A percentile compares a stretch with the other conserved stretches of the same genome.
phyloP scores from a whole-genome alignment of 352 stramenopile species.

The Phytophthora megakarya region DNA sequence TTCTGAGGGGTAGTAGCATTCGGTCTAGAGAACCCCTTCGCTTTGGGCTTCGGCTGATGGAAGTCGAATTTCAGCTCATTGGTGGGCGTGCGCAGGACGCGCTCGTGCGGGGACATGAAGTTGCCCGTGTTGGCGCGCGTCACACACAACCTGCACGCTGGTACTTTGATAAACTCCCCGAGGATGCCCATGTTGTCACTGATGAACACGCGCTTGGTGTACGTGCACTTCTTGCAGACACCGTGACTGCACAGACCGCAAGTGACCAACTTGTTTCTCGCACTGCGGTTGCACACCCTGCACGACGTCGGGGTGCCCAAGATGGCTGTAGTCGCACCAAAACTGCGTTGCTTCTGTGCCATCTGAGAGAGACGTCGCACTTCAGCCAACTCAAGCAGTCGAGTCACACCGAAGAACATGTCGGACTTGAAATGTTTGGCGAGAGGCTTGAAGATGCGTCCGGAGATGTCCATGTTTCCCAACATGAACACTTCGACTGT shows the following conservation, averaged over 20 bases:
- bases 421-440: slow-evolving; percentile 49
- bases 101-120: slow-evolving; percentile 28
- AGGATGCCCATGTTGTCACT: slow-evolving; percentile 45
- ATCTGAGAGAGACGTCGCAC: slow-evolving; percentile 62
- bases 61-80: slow-evolving; percentile 26
- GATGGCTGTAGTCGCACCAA: slow-evolving; percentile 20
- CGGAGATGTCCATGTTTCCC: slow-evolving; percentile 53
- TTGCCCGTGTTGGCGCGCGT: slow-evolving; percentile 41
- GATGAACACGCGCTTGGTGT: slow-evolving; percentile 53
- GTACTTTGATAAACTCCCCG: slow-evolving; percentile 51
- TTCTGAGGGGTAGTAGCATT: neutral
- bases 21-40: slow-evolving; percentile 12
- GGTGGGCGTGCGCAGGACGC: slow-evolving; percentile 17
- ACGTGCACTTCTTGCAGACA: slow-evolving; percentile 53
- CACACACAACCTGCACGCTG: slow-evolving; percentile 46
- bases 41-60: slow-evolving; percentile 25
- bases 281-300: slow-evolving; percentile 44
- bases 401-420: slow-evolving; percentile 49
- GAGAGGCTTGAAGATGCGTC: slow-evolving; percentile 46
- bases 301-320: slow-evolving; percentile 25
- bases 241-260: slow-evolving; percentile 53
- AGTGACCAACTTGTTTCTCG: slow-evolving; percentile 45
- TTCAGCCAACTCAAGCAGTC: slow-evolving; percentile 55
- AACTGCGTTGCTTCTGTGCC: slow-evolving; percentile 42
- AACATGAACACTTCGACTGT: slow-evolving; percentile 71